Evolutionary conservation across 106 monocot species (phyloP).

Genomic region (Dendrobium officinale): DNA sequence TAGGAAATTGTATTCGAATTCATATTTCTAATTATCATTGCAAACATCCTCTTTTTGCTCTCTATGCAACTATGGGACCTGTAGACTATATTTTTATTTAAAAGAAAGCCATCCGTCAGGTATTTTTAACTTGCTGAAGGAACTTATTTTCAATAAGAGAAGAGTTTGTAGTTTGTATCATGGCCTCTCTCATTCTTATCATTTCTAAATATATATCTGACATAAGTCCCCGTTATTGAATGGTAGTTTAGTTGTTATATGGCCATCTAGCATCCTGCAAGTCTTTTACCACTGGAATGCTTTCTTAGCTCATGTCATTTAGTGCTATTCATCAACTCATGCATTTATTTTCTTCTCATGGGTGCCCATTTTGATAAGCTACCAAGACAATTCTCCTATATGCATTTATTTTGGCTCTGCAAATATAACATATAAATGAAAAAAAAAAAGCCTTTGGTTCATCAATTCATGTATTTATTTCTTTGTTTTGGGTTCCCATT

Average conservation of each 20-base stretch:
- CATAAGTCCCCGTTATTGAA: too few species aligned
- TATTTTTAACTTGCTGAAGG: too few species aligned
- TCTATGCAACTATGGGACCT: too few species aligned
- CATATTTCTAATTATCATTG: neutral
- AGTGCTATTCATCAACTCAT: neutral
- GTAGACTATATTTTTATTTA: too few species aligned
- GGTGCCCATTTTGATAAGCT: too few species aligned
- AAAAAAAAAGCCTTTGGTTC: too few species aligned
- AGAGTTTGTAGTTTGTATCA: too few species aligned
- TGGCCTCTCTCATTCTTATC: too few species aligned
- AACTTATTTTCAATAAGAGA: too few species aligned
- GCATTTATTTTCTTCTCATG: neutral
- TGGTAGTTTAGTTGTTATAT: neutral
- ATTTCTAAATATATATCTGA: too few species aligned
- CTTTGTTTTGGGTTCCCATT: neutral
- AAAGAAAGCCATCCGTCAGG: too few species aligned
- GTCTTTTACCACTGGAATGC: neutral
- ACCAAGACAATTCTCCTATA: neutral
- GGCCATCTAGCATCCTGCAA: neutral
- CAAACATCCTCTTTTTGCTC: neutral
- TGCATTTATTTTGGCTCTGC: neutral
- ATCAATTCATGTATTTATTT: neutral
- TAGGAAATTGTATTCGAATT: too few species aligned
- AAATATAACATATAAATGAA: neutral
- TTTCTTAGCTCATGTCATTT: neutral